Evolutionary conservation across 2,329 filamentous ascomycete species (phyloP).

Genomic region (Neofusicoccum sp.): DNA sequence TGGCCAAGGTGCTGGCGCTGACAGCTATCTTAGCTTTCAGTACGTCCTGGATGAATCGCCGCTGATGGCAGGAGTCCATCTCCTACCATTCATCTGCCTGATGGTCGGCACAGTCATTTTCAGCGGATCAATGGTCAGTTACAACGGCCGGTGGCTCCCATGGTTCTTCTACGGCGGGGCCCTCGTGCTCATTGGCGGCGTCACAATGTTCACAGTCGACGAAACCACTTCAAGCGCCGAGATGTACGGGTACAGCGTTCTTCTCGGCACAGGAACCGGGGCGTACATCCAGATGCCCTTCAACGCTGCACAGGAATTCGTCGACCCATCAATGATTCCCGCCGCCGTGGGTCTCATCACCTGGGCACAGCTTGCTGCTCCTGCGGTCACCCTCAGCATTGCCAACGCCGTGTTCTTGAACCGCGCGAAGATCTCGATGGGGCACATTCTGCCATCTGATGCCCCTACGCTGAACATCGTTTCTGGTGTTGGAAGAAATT

Average conservation of each 20-base stretch:
- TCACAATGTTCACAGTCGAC: not conserved
- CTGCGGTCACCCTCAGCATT: conserved; percentile 20
- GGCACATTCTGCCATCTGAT: not conserved
- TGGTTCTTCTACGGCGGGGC: conserved; percentile 1
- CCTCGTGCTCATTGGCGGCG: conserved; percentile 1
- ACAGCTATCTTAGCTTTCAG: not conserved
- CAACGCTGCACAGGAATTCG: conserved; percentile 20
- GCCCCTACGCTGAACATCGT: not conserved
- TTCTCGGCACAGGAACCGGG: conserved; percentile 18
- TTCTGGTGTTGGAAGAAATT: not conserved
- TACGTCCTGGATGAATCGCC: not conserved
- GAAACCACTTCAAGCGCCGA: not conserved
- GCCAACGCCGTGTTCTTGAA: conserved; percentile 22
- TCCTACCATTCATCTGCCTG: conserved; percentile 10
- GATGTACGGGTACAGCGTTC: conserved; percentile 27
- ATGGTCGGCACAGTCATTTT: not conserved
- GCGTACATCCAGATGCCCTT: conserved; percentile 21
- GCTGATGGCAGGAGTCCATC: not conserved
- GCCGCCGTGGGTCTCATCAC: conserved; percentile 23
- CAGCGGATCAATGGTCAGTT: not conserved
- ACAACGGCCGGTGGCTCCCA: not conserved
- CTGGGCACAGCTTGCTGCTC: conserved; percentile 21
- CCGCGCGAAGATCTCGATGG: not conserved
- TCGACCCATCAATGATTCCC: conserved; percentile 18
- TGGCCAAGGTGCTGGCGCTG: not conserved